phyloP scores from a whole-genome alignment of 495 filamentous ascomycete genomes.

The Xylaria grammica region DNA sequence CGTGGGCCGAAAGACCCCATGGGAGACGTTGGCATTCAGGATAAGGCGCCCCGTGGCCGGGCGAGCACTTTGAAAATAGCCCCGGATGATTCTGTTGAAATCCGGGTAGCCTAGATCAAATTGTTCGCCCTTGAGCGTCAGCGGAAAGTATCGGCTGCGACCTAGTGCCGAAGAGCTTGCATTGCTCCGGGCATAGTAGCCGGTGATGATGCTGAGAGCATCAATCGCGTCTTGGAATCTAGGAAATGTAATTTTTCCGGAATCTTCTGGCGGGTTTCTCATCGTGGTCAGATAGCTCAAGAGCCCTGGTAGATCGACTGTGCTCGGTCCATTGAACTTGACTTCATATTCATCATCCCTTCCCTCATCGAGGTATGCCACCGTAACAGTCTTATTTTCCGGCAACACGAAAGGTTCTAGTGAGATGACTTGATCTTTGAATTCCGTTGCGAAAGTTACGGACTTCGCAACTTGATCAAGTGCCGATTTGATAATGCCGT shows the following conservation, averaged over 20 bases:
- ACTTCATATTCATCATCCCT: constrained; percentile 49
- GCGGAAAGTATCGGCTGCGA: constrained; percentile 49
- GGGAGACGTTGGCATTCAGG: constrained; percentile 63
- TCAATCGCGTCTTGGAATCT: constrained; percentile 49
- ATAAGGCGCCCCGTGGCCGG: constrained; percentile 67
- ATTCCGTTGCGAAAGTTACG: constrained; percentile 60
- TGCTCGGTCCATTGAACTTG: constrained; percentile 44
- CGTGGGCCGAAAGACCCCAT: constrained; percentile 50
- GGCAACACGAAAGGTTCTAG: constrained; percentile 44
- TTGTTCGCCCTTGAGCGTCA: constrained; percentile 31
- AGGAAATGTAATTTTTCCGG: constrained; percentile 46
- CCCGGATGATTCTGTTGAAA: constrained; percentile 56
- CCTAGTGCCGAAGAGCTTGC: constrained; percentile 40
- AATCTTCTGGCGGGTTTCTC: constrained; percentile 44
- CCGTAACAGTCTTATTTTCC: constrained; percentile 34
- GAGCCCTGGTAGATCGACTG: constrained; percentile 54
- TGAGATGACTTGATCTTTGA: constrained; percentile 57
- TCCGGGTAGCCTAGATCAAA: constrained; percentile 26
- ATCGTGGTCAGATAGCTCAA: constrained; percentile 56
- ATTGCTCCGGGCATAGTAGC: constrained; percentile 44
- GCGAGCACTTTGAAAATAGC: constrained; percentile 72
- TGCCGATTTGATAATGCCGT: constrained; percentile 57
- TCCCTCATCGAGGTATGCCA: constrained; percentile 54
- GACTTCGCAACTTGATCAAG: constrained; percentile 41
- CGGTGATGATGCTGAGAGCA: constrained; percentile 55